phyloP scores from a whole-genome alignment of 306 rosid genomes.

The Calophaca sinica region DNA sequence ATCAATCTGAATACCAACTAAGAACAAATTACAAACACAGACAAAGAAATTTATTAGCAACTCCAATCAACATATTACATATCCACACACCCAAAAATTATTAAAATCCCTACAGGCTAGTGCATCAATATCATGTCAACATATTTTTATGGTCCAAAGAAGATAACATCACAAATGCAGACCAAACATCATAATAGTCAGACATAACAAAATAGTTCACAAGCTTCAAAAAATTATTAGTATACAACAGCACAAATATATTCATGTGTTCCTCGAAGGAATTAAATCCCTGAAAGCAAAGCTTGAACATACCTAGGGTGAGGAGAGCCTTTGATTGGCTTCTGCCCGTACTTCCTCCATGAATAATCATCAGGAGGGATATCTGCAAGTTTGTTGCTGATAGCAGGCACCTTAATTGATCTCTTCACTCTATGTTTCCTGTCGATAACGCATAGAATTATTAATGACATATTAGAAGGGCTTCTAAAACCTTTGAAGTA shows the following conservation, averaged over 20 bases:
- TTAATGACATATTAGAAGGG: constrained; percentile 15
- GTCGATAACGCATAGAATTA: constrained; percentile 32
- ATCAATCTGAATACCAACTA: constrained; percentile 8
- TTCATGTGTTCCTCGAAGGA: constrained; percentile 1
- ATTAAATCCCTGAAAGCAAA: constrained; percentile 29
- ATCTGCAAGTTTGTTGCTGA: constrained; percentile 97
- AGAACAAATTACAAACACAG: constrained; percentile 24
- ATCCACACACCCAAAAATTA: neutral
- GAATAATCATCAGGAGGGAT: constrained; percentile 99
- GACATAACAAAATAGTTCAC: neutral
- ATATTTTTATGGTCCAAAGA: neutral
- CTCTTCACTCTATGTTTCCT: constrained; percentile 96
- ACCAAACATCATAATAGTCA: constrained; percentile 27
- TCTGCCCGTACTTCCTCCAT: constrained; percentile 99
- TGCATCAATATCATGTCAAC: constrained; percentile 7
- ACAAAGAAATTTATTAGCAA: constrained; percentile 2
- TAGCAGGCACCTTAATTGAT: constrained; percentile 96
- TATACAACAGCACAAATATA: constrained; percentile 19
- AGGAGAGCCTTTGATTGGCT: constrained; percentile 99
- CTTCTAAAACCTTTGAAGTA: constrained; percentile 25
- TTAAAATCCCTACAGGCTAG: neutral
- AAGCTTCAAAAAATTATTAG: constrained; percentile 19
- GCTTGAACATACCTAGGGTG: constrained; percentile 80
- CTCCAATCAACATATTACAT: neutral
- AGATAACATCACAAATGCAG: constrained; percentile 38